phyloP scores from a whole-genome alignment of 1,284 basidiomycete species.

The Sparassis latifolia region DNA sequence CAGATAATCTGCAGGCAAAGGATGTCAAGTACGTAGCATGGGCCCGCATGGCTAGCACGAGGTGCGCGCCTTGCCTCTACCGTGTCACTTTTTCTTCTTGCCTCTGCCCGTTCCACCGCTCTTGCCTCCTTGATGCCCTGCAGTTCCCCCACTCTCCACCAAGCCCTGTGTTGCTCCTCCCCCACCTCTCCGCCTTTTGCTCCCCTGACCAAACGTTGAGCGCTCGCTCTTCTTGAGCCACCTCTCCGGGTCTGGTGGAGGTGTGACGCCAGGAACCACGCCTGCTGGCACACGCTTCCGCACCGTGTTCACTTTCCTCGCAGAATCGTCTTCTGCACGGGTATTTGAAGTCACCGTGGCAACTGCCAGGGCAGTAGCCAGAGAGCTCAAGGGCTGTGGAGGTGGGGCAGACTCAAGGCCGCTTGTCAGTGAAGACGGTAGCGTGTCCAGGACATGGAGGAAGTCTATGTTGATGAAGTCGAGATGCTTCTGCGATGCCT shows the following conservation, averaged over 20 bases:
- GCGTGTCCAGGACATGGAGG: constrained; percentile 51
- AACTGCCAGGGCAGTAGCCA: constrained; percentile 27
- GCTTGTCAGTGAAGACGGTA: constrained; percentile 44
- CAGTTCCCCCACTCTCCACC: constrained; percentile 31
- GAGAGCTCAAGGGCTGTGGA: constrained; percentile 29
- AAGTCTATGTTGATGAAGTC: constrained; percentile 74
- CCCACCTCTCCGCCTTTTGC: constrained; percentile 48
- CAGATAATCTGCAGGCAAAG: too few species aligned
- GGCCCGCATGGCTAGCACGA: too few species aligned
- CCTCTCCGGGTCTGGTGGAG: constrained; percentile 72
- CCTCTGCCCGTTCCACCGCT: constrained; percentile 35
- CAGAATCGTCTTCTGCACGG: constrained; percentile 11
- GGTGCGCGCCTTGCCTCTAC: too few species aligned
- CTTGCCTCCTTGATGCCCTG: constrained; percentile 2
- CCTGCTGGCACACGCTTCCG: constrained; percentile 55
- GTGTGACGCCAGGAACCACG: constrained; percentile 68
- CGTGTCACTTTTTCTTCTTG: constrained; percentile 40
- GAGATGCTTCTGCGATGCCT: constrained; percentile 71
- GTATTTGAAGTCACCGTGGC: constrained; percentile 24
- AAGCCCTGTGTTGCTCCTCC: constrained; percentile 63
- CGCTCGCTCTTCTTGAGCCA: constrained; percentile 80
- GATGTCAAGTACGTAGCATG: too few species aligned
- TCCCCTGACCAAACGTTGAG: constrained; percentile 41
- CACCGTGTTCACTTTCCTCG: constrained; percentile 31
- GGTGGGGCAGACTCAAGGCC: constrained; percentile 58